Conservation (phyloP, 2,329 filamentous ascomycete species). For the Lachnellula hyalina region DNA sequence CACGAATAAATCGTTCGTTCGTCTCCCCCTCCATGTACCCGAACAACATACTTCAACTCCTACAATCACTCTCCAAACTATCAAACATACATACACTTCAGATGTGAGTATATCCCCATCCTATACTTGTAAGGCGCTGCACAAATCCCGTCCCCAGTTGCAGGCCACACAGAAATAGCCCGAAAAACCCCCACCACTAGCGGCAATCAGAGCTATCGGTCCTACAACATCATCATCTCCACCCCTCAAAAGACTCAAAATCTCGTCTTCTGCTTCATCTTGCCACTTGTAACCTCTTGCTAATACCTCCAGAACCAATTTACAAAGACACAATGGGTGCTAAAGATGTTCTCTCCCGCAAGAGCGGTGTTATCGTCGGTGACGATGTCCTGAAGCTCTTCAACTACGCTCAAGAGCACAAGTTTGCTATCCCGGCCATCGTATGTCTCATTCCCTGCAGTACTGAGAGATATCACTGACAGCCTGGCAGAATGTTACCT, state of each 20-base stretch:
- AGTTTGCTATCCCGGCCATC: slow-evolving; percentile 84
- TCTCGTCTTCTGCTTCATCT: slow-evolving; percentile 1
- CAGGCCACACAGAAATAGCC: background rate
- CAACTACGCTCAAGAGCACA: slow-evolving; percentile 81
- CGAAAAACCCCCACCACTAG: slow-evolving; percentile 18
- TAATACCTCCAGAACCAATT: slow-evolving; percentile 4
- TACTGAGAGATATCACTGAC: slow-evolving; percentile 1
- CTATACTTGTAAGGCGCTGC: too few relatives aligned
- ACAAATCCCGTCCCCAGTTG: background rate
- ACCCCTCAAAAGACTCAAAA: slow-evolving; percentile 1
- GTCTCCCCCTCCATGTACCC: background rate
- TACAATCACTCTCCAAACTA: background rate
- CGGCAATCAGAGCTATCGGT: slow-evolving; percentile 16
- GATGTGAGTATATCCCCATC: background rate
- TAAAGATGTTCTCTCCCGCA: slow-evolving; percentile 53
- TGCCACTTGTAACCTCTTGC: slow-evolving; percentile 7
- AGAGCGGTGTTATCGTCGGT: slow-evolving; percentile 61
- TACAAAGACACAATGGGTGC: slow-evolving; percentile 36
- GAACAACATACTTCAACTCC: background rate
- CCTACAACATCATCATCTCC: slow-evolving; percentile 14
- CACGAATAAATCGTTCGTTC: background rate
- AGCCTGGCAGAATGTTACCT: slow-evolving; percentile 70
- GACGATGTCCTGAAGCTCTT: slow-evolving; percentile 70
- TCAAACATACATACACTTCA: background rate
- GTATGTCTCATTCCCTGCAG: slow-evolving; percentile 36